Percentiles rank a stretch among this genome's conserved stretches.
Conservation (phyloP, 306 rosid genomes). For the Pyrus betulifolia region DNA sequence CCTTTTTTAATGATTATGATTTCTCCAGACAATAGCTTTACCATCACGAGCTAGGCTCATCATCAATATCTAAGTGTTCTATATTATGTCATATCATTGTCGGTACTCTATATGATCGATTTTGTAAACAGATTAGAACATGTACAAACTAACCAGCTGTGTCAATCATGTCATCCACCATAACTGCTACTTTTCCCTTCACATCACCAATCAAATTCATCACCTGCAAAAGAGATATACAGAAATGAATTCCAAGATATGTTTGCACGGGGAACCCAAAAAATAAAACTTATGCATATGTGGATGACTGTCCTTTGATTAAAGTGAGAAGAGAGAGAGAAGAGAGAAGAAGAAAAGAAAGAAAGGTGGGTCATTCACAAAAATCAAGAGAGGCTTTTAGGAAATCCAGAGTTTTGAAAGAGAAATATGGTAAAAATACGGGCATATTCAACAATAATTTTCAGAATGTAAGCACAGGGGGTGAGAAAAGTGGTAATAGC, state of each 20-base stretch:
- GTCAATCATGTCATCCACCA: constrained; percentile 98
- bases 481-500: not conserved
- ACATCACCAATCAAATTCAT: constrained; percentile 96
- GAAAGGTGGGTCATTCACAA: not conserved
- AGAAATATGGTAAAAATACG: no score
- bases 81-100: not conserved
- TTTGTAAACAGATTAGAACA: not conserved
- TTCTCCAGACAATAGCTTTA: not conserved
- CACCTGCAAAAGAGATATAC: constrained; percentile 43
- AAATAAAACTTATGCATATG: not conserved
- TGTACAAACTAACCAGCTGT: constrained; percentile 65
- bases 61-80: not conserved
- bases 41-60: not conserved
- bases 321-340: no score
- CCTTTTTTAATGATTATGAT: not conserved
- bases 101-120: not conserved
- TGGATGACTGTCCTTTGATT: not conserved
- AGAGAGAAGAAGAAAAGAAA: not conserved
- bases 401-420: no score
- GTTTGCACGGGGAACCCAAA: not conserved
- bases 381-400: no score
- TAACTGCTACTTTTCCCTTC: constrained; percentile 88
- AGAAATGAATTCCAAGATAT: constrained; percentile 3
- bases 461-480: not conserved
- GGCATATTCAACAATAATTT: not conserved